Percentiles rank a stretch among this genome's conserved stretches.
These are phyloP conservation scores for Rubroshorea leprosula DNA, from an alignment of 345 rosid genomes.

Conservation along the genomic window DNA sequence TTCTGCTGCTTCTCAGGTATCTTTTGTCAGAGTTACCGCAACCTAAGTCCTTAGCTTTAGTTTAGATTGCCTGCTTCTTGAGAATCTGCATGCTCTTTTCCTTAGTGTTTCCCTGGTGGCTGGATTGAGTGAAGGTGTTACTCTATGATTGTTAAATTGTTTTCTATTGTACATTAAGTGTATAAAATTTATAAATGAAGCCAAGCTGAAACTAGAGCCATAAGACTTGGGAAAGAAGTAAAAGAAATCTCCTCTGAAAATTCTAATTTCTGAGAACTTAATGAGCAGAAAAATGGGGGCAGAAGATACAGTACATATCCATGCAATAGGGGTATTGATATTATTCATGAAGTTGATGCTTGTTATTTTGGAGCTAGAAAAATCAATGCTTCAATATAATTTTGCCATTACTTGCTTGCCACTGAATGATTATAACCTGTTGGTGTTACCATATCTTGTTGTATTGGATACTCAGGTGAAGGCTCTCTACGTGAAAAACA, in stretches of 20 bases:
- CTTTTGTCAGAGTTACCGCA: conserved; percentile 3
- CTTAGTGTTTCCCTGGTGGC: neutral
- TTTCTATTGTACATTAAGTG: neutral
- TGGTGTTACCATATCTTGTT: conserved; percentile 9
- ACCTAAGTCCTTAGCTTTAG: neutral
- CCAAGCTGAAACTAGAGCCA: neutral
- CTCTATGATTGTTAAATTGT: neutral
- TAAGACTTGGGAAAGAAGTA: neutral
- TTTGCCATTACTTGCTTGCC: neutral
- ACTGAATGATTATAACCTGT: neutral
- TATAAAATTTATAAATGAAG: neutral
- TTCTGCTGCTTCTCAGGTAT: conserved; percentile 85
- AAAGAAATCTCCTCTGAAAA: neutral
- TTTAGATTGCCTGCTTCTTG: conserved; percentile 8
- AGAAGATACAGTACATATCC: neutral
- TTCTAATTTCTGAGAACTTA: neutral
- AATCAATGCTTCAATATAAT: neutral
- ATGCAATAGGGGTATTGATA: neutral
- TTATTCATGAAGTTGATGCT: neutral
- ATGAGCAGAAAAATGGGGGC: no score
- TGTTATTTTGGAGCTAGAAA: neutral
- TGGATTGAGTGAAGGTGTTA: neutral
- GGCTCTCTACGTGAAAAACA: conserved; percentile 92
- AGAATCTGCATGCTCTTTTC: neutral
- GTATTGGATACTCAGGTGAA: conserved; percentile 54